phyloP scores from a whole-genome alignment of 345 rosid species.

The Adansonia digitata region DNA sequence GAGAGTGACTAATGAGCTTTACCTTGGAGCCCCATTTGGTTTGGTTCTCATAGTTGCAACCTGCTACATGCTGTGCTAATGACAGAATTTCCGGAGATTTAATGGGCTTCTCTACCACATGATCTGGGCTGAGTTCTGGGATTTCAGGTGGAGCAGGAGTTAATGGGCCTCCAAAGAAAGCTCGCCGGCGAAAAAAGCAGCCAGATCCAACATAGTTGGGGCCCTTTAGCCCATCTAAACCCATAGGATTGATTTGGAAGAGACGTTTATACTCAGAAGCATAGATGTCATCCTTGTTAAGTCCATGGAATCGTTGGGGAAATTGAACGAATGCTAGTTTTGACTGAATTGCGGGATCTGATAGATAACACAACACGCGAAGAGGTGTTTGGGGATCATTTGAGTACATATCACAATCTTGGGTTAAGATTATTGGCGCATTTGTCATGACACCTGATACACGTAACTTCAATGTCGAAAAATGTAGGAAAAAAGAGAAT shows the following conservation, averaged over 20 bases:
- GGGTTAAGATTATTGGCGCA: conserved; percentile 55
- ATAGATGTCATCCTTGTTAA: conserved; percentile 55
- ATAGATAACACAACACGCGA: conserved; percentile 47
- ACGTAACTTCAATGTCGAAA: conserved; percentile 40
- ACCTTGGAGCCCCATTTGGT: conserved; percentile 70
- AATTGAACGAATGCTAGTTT: conserved; percentile 50
- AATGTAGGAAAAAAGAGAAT: neutral
- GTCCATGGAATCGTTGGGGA: conserved; percentile 55
- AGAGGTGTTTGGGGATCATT: conserved; percentile 52
- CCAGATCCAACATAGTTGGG: conserved; percentile 52
- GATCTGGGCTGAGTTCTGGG: conserved; percentile 29
- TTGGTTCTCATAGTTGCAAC: conserved; percentile 45
- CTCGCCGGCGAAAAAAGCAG: conserved; percentile 52
- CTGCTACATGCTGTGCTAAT: conserved; percentile 49
- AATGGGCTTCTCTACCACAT: conserved; percentile 27
- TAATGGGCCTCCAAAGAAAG: conserved; percentile 47
- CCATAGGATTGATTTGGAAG: conserved; percentile 37
- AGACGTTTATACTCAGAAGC: conserved; percentile 32
- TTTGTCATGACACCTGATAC: conserved; percentile 67
- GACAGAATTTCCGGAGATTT: conserved; percentile 19
- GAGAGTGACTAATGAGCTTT: conserved; percentile 3
- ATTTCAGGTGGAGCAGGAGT: conserved; percentile 24
- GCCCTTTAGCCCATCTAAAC: conserved; percentile 51
- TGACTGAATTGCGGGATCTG: conserved; percentile 30
- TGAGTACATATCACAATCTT: conserved; percentile 81